phyloP scores from a whole-genome alignment of 305 asterid genomes.

The Plantago rigida region DNA sequence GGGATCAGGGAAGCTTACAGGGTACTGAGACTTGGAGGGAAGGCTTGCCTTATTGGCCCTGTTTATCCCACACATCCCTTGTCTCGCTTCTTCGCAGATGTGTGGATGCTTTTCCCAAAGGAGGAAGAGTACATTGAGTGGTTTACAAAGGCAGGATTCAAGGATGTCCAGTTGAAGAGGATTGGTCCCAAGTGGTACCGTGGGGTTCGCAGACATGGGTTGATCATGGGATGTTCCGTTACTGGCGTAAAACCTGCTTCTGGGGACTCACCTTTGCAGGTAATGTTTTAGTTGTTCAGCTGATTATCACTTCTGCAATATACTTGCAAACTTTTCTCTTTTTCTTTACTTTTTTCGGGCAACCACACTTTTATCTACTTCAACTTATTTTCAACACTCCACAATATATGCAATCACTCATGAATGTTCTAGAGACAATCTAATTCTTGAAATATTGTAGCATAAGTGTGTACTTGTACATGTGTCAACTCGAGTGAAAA shows the following conservation, averaged over 20 bases:
- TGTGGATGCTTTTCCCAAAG: constrained; percentile 97
- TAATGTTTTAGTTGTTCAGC: constrained; percentile 24
- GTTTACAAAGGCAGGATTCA: constrained; percentile 84
- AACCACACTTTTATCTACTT: no score
- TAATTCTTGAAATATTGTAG: no score
- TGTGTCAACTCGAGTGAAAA: no score
- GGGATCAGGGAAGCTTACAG: constrained; percentile 93
- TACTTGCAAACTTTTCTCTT: no score
- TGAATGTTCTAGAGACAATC: no score
- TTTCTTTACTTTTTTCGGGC: no score
- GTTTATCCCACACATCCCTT: constrained; percentile 83
- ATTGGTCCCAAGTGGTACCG: constrained; percentile 98
- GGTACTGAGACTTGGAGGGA: constrained; percentile 71
- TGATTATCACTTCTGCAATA: neutral
- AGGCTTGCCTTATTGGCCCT: constrained; percentile 95
- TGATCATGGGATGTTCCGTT: constrained; percentile 95
- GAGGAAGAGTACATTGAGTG: constrained; percentile 96
- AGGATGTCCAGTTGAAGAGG: constrained; percentile 75
- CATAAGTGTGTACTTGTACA: no score
- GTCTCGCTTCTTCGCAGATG: constrained; percentile 88
- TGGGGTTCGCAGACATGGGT: constrained; percentile 91
- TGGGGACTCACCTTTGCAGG: constrained; percentile 91
- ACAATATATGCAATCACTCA: no score
- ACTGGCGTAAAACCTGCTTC: constrained; percentile 73
- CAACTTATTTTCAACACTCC: no score